These are phyloP conservation scores for Dendrobium officinale DNA, from an alignment of 106 monocot species.

Conservation along the genomic window DNA sequence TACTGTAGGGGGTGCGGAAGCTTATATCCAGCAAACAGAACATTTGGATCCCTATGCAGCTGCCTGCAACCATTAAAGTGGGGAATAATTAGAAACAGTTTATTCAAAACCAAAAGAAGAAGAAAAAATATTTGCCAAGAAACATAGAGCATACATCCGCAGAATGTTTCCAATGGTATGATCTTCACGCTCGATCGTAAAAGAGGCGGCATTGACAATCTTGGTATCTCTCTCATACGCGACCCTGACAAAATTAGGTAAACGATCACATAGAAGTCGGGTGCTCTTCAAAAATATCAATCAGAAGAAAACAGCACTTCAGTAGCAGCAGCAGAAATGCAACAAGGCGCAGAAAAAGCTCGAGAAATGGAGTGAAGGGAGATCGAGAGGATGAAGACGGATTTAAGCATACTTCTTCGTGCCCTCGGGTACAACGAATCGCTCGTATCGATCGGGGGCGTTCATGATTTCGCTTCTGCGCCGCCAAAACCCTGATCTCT, in stretches of 20 bases:
- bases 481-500: background rate
- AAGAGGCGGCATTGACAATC: slow-evolving; percentile 96
- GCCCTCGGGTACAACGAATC: slow-evolving; percentile 95
- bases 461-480: slow-evolving; percentile 43
- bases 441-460: slow-evolving; percentile 95
- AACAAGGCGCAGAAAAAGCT: background rate
- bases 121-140: background rate
- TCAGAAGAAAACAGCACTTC: background rate
- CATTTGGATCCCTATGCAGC: slow-evolving; percentile 91
- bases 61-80: slow-evolving; percentile 45
- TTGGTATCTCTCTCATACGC: slow-evolving; percentile 94
- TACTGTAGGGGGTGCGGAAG: slow-evolving; percentile 97
- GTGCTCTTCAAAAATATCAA: background rate
- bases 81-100: background rate
- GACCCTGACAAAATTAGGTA: slow-evolving; percentile 36
- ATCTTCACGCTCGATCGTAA: slow-evolving; percentile 89
- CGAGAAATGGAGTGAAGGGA: background rate
- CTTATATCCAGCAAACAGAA: slow-evolving; percentile 94
- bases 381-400: background rate
- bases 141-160: slow-evolving; percentile 45
- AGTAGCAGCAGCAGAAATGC: background rate
- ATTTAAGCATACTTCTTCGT: slow-evolving; percentile 58
- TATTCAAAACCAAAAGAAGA: background rate
- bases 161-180: slow-evolving; percentile 97
- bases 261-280: background rate